These are phyloP conservation scores for Cyclocybe cylindracea DNA, from an alignment of 768 basidiomycete genomes.

Conservation along the genomic window DNA sequence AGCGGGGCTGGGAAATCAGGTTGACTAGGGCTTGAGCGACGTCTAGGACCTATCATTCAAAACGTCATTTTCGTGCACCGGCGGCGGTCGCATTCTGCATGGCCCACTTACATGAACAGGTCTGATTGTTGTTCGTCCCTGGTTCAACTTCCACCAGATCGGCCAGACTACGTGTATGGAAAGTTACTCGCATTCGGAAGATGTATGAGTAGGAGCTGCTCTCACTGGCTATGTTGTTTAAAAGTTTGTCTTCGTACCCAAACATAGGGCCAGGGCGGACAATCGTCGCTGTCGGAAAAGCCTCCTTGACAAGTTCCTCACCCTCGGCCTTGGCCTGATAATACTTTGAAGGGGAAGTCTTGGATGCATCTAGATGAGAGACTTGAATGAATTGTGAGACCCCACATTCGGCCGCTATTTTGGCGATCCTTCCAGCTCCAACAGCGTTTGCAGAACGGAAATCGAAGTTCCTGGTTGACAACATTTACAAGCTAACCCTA, in stretches of 20 bases:
- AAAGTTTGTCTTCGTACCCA: conserved; percentile 93
- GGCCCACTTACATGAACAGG: conserved; percentile 80
- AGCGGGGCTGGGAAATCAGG: conserved; percentile 61
- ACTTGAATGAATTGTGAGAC: conserved; percentile 90
- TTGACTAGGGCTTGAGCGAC: conserved; percentile 92
- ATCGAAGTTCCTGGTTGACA: conserved; percentile 74
- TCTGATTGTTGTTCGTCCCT: conserved; percentile 81
- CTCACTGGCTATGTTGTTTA: conserved; percentile 88
- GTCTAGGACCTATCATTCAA: conserved; percentile 70
- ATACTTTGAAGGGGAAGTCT: conserved; percentile 75
- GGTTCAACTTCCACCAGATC: conserved; percentile 92
- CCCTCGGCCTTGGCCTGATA: conserved; percentile 91
- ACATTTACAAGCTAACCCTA: background rate
- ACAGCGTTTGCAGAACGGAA: conserved; percentile 78
- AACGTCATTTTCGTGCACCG: conserved; percentile 15
- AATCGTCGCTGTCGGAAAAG: conserved; percentile 85
- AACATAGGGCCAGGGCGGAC: conserved; percentile 84
- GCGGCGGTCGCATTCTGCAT: conserved; percentile 8
- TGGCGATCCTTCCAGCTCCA: conserved; percentile 86
- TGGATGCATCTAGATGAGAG: conserved; percentile 90
- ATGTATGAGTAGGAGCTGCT: conserved; percentile 7
- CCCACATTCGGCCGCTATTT: conserved; percentile 71
- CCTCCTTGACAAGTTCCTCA: conserved; percentile 82
- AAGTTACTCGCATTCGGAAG: conserved; percentile 8
- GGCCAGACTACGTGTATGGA: conserved; percentile 66